Evolutionary conservation across 1,284 basidiomycete genomes (phyloP).

Genomic region (Heterobasidion parviporum): DNA sequence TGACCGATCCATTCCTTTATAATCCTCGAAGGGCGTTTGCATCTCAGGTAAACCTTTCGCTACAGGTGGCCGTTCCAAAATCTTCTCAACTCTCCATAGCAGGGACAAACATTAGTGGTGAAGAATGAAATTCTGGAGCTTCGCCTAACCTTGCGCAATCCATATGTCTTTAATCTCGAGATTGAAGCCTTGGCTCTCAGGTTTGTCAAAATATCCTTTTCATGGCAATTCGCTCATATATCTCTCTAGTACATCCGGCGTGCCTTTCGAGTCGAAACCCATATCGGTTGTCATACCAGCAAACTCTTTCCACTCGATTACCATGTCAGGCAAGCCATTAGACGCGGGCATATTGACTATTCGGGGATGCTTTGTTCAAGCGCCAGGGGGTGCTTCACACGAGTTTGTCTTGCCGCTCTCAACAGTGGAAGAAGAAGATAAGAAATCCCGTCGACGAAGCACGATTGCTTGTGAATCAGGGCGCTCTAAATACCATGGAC

Average conservation of each 20-base stretch:
- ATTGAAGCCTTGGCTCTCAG: constrained; percentile 75
- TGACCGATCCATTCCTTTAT: constrained; percentile 79
- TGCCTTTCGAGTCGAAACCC: constrained; percentile 60
- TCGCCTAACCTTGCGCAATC: constrained; percentile 81
- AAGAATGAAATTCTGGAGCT: constrained; percentile 82
- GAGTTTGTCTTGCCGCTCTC: constrained; percentile 75
- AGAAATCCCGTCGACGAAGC: constrained; percentile 46
- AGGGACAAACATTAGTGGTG: constrained; percentile 63
- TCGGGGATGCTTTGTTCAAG: constrained; percentile 72
- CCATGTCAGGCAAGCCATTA: constrained; percentile 62
- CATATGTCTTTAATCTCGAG: constrained; percentile 86
- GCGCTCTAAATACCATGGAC: constrained; percentile 63
- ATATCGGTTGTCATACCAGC: constrained; percentile 60
- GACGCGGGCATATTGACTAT: constrained; percentile 63
- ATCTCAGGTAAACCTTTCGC: constrained; percentile 43
- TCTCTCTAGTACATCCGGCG: constrained; percentile 69
- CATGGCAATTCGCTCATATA: neutral
- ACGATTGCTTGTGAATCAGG: constrained; percentile 55
- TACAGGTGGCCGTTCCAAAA: too few relatives aligned
- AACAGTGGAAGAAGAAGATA: constrained; percentile 65
- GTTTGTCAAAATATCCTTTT: constrained; percentile 30
- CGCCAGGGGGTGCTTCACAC: constrained; percentile 63
- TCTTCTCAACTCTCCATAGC: constrained; percentile 7
- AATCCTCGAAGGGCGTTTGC: constrained; percentile 65
- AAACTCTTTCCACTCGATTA: constrained; percentile 65